Base-by-base conservation (phyloP, 1,139 yeast species). In the Scheffersomyces insectosa region DNA sequence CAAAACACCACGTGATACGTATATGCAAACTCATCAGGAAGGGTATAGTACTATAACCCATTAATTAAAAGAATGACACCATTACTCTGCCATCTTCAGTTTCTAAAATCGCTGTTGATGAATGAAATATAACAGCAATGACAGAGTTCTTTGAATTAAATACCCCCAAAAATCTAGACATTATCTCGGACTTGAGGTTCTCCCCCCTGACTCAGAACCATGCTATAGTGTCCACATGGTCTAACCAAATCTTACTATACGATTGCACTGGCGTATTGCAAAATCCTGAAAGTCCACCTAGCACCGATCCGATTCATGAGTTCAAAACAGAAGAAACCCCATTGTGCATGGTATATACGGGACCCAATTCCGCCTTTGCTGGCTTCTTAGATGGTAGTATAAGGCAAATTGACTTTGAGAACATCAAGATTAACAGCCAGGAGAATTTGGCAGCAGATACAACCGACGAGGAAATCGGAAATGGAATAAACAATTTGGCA, bases 301-400 rank as follows among this genome's bases (percentile, higher is more conserved):
- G 41, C 8, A 42, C 42, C 15, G 35, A 37, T 16, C 38, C 39
- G 28, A 33, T 43, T n/a, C 41, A 33, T n/a, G 40, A 32, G 13
- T 41, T 42, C 14, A 15, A 38, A 36, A 27, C 45, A 33, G 34
- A 39, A 37, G 36, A 48, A 31, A 39, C 47, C 8, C 57, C 57
- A 5, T 43, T 53, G 31, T 39, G 52, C 15, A 29, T 53, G 33
- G 36, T 42, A 6, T 32, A 45, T 20, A 33, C 37, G 10, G 45
- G 44, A 2, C 25, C 42, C 15, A 52, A 49, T n/a, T 47, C 56
- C 8, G 66, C 74, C 1, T 68, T 57, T 42, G 56, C 66, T 4
- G 76, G 79, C 3, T 62, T 63, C 13, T 51, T 70, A 12, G 75
- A 73, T 46, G 83, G 83, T 1, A 49, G 62, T 6, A 58, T 78